phyloP scores from a whole-genome alignment of 495 filamentous ascomycete genomes.

The Neurospora sp. region DNA sequence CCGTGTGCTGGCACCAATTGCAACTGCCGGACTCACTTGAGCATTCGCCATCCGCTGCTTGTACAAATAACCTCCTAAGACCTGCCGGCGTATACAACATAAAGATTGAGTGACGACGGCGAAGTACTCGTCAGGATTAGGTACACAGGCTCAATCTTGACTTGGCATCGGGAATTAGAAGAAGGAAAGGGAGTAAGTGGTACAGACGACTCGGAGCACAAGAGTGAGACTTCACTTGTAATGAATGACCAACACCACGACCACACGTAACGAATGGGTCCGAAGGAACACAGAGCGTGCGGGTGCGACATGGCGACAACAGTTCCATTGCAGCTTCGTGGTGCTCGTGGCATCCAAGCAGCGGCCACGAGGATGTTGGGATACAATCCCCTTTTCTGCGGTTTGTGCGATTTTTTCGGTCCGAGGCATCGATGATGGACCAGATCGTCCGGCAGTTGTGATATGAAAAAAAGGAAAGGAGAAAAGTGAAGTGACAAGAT shows the following conservation, averaged over 20 bases:
- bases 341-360: neutral
- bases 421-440: neutral
- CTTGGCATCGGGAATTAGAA: neutral
- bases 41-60: neutral
- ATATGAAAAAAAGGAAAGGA: neutral
- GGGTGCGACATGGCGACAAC: neutral
- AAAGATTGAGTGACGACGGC: neutral
- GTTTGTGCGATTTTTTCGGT: neutral
- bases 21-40: neutral
- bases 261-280: neutral
- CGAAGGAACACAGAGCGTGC: neutral
- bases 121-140: too few relatives aligned
- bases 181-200: neutral
- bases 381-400: neutral
- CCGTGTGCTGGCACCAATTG: neutral
- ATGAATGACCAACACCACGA: neutral
- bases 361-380: neutral
- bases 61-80: neutral
- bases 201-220: neutral
- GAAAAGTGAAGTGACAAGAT: neutral
- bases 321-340: neutral
- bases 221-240: neutral
- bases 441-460: neutral
- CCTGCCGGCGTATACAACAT: neutral
- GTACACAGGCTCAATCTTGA: neutral